These are phyloP conservation scores for Tylopilus subfusipes DNA, from an alignment of 768 basidiomycete genomes.

Conservation along the genomic window DNA sequence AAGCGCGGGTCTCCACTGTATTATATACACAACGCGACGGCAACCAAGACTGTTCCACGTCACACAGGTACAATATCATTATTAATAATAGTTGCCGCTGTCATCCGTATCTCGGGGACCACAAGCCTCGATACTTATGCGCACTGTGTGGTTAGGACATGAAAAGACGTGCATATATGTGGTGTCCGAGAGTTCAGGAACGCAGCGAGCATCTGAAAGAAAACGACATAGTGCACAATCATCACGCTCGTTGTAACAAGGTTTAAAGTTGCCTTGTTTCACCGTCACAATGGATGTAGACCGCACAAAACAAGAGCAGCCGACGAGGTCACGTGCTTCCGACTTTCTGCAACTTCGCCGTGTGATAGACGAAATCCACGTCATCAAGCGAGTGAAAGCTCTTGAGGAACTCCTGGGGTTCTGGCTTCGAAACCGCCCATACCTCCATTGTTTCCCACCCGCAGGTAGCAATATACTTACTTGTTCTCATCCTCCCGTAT, in stretches of 20 bases:
- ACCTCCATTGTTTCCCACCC: constrained; percentile 12
- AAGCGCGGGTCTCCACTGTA: not conserved
- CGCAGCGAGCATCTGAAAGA: not conserved
- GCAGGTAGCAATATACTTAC: not conserved
- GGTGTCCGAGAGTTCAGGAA: not conserved
- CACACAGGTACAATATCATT: not conserved
- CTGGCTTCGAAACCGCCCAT: not conserved
- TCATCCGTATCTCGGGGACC: not conserved
- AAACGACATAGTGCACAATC: too few relatives aligned
- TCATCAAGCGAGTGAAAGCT: not conserved
- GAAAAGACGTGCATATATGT: not conserved
- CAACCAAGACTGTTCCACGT: not conserved
- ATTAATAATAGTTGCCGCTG: not conserved
- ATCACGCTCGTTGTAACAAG: too few relatives aligned
- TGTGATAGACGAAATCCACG: not conserved
- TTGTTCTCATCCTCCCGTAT: constrained; percentile 8
- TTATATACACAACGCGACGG: not conserved
- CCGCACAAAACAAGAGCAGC: too few relatives aligned
- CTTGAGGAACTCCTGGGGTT: not conserved
- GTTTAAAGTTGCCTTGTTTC: too few relatives aligned
- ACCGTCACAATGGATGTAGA: too few relatives aligned
- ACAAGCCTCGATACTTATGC: too few relatives aligned
- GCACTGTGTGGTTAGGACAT: too few relatives aligned
- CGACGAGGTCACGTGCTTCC: not conserved
- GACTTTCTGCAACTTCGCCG: not conserved